Evolutionary conservation across 2,329 filamentous ascomycete species (phyloP), one percentile per base, ranked within the genome.

Genomic region (Xylaria multiplex): DNA sequence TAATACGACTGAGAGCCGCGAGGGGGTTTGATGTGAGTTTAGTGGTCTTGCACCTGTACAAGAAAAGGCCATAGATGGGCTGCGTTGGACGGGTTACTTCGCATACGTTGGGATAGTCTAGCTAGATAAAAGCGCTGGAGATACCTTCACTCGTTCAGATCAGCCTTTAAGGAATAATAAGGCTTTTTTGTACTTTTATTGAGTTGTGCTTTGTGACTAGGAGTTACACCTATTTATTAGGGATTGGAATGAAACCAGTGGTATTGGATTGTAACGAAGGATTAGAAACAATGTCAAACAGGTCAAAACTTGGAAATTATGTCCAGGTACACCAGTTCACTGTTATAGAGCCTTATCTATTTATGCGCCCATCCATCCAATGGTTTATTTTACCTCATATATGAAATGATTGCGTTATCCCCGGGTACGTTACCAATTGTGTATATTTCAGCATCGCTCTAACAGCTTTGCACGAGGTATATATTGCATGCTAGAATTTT

Each of bases 1-100:
- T 76, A 76, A 75, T 76, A 66, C 56, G 68, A 66, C 45, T 54
- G 59, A 61, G 56, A 19, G 27, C 19, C 46, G 37, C 46, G 54
- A n/a, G n/a, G 55, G 49, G 27, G n/a, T 30, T 16, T 22, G 14
- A 56, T 14, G 37, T 45, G 35, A 13, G n/a, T 22, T 9, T 45
- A 50, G 49, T 42, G 24, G 22, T 48, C 30, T 14, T 43, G 16
- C 40, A 48, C 11, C 24, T 49, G 30, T 16, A 54, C 6, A 32
- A 32, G 49, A 63, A 40, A 40, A 66, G 43, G 48, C 14, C n/a
- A 55, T 24, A 40, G 62, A 19, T 8, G 50, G 22, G 19, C 46
- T 59, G 40, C 48, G 65, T 61, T 49, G 54, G 24, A 11, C 11
- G 48, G 49, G 11, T 55, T 53, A 22, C 19, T 56, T 65, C 46